Percentiles rank a stretch among this genome's conserved stretches.
Conservation (phyloP, 495 filamentous ascomycete species). For the Beverwykella pulmonaria region DNA sequence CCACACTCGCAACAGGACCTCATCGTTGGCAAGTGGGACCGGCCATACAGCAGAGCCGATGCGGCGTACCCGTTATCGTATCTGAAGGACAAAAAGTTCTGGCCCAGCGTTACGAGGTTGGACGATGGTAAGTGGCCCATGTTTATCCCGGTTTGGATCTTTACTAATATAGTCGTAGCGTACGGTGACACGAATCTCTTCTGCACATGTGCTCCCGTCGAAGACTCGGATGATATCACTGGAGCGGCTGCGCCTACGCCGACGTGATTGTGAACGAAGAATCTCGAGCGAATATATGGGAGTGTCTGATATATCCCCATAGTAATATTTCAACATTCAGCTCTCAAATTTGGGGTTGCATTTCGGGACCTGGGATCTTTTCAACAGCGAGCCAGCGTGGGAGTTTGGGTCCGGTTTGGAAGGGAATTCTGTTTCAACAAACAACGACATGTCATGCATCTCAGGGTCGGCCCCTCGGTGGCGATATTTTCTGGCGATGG, state of each 20-base stretch:
- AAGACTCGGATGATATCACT: conserved; percentile 54
- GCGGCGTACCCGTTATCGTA: conserved; percentile 88
- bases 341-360: background rate
- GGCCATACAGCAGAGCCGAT: conserved; percentile 76
- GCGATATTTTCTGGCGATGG: background rate
- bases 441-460: background rate
- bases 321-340: background rate
- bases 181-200: conserved; percentile 94
- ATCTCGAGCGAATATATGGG: too few species aligned
- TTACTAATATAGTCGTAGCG: conserved; percentile 52
- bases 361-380: background rate
- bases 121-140: conserved; percentile 67
- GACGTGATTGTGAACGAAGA: conserved; percentile 33
- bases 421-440: conserved; percentile 5
- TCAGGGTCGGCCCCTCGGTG: background rate
- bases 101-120: conserved; percentile 85
- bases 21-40: conserved; percentile 70
- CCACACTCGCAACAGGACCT: conserved; percentile 88
- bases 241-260: conserved; percentile 45
- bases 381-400: conserved; percentile 14
- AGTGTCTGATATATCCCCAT: too few species aligned
- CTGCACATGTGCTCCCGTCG: conserved; percentile 90
- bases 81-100: conserved; percentile 96
- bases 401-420: background rate
- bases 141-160: background rate